These are phyloP conservation scores for Colletotrichum theobromicola DNA, from an alignment of 2,329 filamentous ascomycete genomes.

Conservation along the genomic window DNA sequence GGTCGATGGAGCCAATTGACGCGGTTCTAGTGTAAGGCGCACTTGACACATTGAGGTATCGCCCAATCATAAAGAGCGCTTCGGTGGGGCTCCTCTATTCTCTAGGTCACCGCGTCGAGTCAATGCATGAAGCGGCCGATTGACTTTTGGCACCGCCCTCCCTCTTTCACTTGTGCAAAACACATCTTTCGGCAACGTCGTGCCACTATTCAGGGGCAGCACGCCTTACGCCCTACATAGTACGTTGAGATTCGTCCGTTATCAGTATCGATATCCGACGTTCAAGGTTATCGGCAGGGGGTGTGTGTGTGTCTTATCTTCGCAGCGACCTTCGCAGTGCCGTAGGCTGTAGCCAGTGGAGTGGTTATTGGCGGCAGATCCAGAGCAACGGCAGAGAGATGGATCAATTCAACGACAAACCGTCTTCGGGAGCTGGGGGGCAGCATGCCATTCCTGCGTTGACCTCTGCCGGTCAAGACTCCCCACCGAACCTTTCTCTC, in stretches of 20 bases:
- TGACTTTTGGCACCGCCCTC: background rate
- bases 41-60: background rate
- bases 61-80: background rate
- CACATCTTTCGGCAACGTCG: background rate
- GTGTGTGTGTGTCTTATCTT: background rate
- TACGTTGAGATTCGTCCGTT: background rate
- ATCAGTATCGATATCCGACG: background rate
- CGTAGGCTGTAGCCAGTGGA: background rate
- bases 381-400: background rate
- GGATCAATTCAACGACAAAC: background rate
- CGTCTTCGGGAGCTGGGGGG: background rate
- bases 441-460: background rate
- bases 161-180: background rate
- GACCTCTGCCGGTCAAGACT: background rate
- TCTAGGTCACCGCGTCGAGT: background rate
- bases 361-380: background rate
- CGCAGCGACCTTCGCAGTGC: background rate
- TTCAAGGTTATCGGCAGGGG: background rate
- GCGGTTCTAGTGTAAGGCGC: conserved; percentile 11
- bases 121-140: background rate
- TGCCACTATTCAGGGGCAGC: background rate
- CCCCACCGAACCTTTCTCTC: background rate
- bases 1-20: background rate
- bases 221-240: background rate
- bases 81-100: background rate